Conservation (phyloP, 2,329 filamentous ascomycete genomes). For the Fusarium sp. region DNA sequence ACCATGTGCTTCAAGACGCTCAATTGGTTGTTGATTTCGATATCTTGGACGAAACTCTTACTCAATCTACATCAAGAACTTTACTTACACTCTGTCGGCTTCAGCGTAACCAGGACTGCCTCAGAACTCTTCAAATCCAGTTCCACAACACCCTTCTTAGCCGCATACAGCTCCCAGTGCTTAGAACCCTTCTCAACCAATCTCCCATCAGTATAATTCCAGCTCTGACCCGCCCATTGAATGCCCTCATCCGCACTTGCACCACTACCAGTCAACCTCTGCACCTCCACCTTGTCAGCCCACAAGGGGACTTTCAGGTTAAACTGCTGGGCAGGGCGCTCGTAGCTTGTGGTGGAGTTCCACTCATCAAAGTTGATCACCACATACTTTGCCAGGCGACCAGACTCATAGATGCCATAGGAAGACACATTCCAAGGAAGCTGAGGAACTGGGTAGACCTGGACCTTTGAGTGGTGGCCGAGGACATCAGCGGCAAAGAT, state of each 20-base stretch:
- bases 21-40: neutral
- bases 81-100: neutral
- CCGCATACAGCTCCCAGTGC: neutral
- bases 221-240: neutral
- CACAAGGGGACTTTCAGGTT: neutral
- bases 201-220: constrained; percentile 1
- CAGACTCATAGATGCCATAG: neutral
- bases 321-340: neutral
- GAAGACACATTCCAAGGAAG: constrained; percentile 1
- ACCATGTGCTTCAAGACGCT: neutral
- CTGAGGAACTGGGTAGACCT: neutral
- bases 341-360: neutral
- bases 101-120: neutral
- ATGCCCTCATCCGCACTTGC: neutral
- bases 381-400: neutral
- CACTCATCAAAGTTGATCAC: constrained; percentile 3
- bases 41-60: neutral
- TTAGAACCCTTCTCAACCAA: neutral
- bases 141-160: neutral
- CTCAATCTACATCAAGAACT: neutral
- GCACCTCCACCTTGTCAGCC: neutral
- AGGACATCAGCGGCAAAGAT: constrained; percentile 1
- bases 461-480: neutral
- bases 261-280: neutral
- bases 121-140: neutral